Evolutionary conservation across 2,329 filamentous ascomycete genomes (phyloP), one percentile per base, ranked within the genome.

Genomic region (Scedosporium apiospermum): DNA sequence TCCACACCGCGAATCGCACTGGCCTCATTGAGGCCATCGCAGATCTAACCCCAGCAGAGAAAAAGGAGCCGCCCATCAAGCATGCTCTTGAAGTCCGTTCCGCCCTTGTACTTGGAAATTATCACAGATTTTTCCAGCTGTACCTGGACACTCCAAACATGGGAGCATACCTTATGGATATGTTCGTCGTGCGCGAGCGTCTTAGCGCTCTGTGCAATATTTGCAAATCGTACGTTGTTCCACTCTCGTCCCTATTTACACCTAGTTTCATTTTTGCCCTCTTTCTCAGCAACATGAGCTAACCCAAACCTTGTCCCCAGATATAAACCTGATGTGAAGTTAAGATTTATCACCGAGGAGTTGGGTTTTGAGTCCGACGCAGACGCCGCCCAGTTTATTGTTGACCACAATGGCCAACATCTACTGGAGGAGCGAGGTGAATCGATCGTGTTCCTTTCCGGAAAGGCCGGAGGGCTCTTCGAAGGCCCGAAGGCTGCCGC

Each of bases 21-120:
- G 93, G 93, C 77, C 89, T 99, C 84, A 98, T 97, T 83, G 92
- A 98, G 83, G 88, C 93, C 73, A 85, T 99, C 81, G 92, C 93
- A 83, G 93, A 97, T 90, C 90, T 99, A 95, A 98, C 93, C 77
- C 79, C 88, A 83, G 87, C 91, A 93, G 95, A 98, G 80, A 97
- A 97, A 81, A 82, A 87, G 75, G 88, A 95, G 75, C 79, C 75
- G 65, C 83, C 91, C 64, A 89, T 99, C 74, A 91, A 91, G 77
- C 93, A 99, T 79, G 95, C 95, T 46, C 80, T 99, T 69, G 84
- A 89, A 68, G 92, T 98, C 66, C 91, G 95, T 69, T 96, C 93
- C 61, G 90, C 95, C 58, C 79, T 98, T 71, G 93, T 95, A 60
- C 81, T 96, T 73, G 93, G 93, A 70, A 98, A 98, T 78, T 97